Evolutionary conservation across 78 protist species (phyloP).

Genomic region (Dictyostelium capitatum): DNA sequence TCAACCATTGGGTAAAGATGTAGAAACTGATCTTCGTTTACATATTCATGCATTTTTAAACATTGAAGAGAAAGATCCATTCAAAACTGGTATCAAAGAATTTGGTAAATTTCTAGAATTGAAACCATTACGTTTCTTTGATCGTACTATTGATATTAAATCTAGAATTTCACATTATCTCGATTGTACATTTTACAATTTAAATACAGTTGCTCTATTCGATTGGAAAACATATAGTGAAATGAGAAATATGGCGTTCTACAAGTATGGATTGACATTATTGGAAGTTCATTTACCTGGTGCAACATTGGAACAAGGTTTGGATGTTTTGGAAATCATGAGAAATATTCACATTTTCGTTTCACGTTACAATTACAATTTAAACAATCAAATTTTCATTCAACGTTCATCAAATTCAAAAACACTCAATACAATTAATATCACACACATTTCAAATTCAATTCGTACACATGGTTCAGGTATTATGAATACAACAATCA

Average conservation of each 20-base stretch:
- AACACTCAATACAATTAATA: slow-evolving; percentile 93
- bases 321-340: slow-evolving; percentile 97
- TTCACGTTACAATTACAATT: slow-evolving; percentile 93
- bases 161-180: slow-evolving; percentile 88
- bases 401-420: slow-evolving; percentile 86
- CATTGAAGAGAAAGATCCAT: slow-evolving; percentile 81
- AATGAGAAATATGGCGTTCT: slow-evolving; percentile 94
- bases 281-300: slow-evolving; percentile 93
- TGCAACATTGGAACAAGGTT: slow-evolving; percentile 94
- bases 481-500: slow-evolving; percentile 98
- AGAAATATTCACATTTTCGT: slow-evolving; percentile 97
- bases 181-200: slow-evolving; percentile 95
- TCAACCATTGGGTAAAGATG: slow-evolving; percentile 89
- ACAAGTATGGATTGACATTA: slow-evolving; percentile 89
- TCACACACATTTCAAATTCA: slow-evolving; percentile 95
- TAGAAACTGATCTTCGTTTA: slow-evolving; percentile 94
- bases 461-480: slow-evolving; percentile 99
- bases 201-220: slow-evolving; percentile 92
- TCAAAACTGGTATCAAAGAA: slow-evolving; percentile 80
- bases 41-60: slow-evolving; percentile 85
- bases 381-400: slow-evolving; percentile 96
- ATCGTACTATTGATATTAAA: slow-evolving; percentile 78
- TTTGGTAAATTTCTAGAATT: slow-evolving; percentile 81
- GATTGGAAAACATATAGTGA: slow-evolving; percentile 97
- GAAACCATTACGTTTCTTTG: slow-evolving; percentile 72